Conservation (phyloP, 139 green algal species). For the Yamagishiella unicocca region DNA sequence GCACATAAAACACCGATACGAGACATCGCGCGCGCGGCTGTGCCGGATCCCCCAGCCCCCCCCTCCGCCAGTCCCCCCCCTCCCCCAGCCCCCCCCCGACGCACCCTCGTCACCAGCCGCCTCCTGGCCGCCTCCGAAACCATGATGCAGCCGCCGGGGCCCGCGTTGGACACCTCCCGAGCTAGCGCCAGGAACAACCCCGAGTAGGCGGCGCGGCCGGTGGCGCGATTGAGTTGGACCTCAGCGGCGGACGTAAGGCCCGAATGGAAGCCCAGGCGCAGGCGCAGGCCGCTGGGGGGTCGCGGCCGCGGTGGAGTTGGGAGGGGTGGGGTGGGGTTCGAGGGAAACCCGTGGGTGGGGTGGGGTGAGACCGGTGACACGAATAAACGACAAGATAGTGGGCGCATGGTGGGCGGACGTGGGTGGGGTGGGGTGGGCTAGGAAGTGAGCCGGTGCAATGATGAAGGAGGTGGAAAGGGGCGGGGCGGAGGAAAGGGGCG, state of each 20-base stretch:
- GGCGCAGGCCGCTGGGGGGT: constrained; percentile 14
- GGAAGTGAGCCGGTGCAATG: too few species aligned
- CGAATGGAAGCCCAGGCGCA: constrained; percentile 21
- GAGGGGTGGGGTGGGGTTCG: not conserved
- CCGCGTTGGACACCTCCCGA: constrained; percentile 31
- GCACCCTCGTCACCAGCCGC: constrained; percentile 12
- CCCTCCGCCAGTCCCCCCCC: too few species aligned
- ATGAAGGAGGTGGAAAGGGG: not conserved
- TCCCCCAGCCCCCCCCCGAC: not conserved
- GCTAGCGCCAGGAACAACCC: constrained; percentile 30
- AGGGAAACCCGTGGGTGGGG: too few species aligned
- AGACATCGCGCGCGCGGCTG: too few species aligned
- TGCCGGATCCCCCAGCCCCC: too few species aligned
- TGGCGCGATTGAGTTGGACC: not conserved
- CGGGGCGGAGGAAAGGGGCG: not conserved
- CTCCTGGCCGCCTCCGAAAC: not conserved
- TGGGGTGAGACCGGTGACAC: too few species aligned
- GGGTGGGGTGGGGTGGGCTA: too few species aligned
- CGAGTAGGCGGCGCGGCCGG: constrained; percentile 13
- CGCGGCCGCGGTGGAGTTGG: too few species aligned
- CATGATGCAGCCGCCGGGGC: constrained; percentile 24
- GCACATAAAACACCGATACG: too few species aligned
- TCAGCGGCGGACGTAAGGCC: not conserved
- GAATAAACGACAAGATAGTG: too few species aligned
- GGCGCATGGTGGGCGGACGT: too few species aligned